phyloP scores from a whole-genome alignment of 2,329 filamentous ascomycete species.

The Aspergillus arachidicola region DNA sequence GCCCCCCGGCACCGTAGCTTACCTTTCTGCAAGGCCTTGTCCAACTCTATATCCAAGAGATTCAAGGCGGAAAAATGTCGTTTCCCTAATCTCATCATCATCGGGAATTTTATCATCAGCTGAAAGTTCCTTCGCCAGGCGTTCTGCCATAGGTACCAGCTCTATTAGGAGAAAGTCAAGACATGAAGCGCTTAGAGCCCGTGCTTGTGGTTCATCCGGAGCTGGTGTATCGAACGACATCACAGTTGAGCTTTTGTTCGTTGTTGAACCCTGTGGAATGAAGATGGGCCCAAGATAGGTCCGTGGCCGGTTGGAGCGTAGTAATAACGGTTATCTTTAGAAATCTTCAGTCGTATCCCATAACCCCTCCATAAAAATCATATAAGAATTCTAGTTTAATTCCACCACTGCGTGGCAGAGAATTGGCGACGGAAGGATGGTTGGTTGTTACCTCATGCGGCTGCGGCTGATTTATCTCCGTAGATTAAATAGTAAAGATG shows the following conservation, averaged over 20 bases:
- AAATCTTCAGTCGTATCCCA: neutral
- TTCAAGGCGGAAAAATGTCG: conserved; percentile 83
- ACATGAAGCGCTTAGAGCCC: conserved; percentile 79
- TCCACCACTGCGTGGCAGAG: neutral
- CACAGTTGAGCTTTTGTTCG: conserved; percentile 13
- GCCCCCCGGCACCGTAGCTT: conserved; percentile 6
- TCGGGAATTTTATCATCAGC: conserved; percentile 33
- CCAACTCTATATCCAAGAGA: conserved; percentile 87
- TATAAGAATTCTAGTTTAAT: neutral
- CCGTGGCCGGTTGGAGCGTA: neutral
- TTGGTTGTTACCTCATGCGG: neutral
- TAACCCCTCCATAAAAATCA: neutral
- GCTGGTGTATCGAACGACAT: conserved; percentile 76
- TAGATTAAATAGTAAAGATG: neutral
- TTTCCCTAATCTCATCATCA: conserved; percentile 78
- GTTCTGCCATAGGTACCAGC: conserved; percentile 89
- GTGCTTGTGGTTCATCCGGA: conserved; percentile 72
- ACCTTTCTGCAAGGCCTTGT: conserved; percentile 89
- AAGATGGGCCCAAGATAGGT: neutral
- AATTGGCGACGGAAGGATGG: neutral
- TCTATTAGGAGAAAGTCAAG: conserved; percentile 96
- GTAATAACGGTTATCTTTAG: neutral
- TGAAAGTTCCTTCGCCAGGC: conserved; percentile 72
- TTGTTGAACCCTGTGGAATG: neutral
- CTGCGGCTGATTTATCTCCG: conserved; percentile 2